These are phyloP conservation scores for Acacia pycnantha DNA, from an alignment of 331 rosid genomes.

Conservation along the genomic window DNA sequence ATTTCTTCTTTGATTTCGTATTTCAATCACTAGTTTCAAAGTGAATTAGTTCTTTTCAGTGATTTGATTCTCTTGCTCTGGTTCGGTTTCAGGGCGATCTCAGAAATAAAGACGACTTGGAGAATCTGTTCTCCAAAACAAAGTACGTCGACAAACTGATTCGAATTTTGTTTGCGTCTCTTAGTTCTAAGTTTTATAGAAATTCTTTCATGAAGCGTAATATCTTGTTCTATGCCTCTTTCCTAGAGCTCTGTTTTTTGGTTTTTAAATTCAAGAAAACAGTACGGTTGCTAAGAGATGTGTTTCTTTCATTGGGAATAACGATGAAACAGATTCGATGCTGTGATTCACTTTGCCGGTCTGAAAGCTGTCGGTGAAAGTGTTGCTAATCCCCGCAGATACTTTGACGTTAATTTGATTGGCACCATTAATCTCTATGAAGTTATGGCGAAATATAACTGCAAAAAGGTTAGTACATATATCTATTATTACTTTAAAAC, in stretches of 20 bases:
- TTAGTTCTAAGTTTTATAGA: neutral
- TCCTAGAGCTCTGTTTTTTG: too few species aligned
- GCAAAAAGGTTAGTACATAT: conserved; percentile 62
- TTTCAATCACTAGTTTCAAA: neutral
- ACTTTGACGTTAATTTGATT: conserved; percentile 64
- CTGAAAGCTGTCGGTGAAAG: conserved; percentile 91
- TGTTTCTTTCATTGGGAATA: neutral
- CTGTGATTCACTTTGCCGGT: conserved; percentile 91
- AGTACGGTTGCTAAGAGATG: neutral
- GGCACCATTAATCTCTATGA: conserved; percentile 86
- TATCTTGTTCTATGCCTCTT: neutral
- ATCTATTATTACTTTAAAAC: neutral
- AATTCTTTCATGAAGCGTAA: neutral
- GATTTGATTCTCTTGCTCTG: neutral
- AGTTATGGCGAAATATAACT: conserved; percentile 72
- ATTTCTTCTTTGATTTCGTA: neutral
- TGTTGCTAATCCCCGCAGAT: conserved; percentile 67
- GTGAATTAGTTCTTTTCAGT: neutral
- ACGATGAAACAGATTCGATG: conserved; percentile 65
- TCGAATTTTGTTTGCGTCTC: neutral
- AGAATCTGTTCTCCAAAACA: conserved; percentile 62
- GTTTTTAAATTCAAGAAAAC: neutral
- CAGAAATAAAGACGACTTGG: conserved; percentile 73
- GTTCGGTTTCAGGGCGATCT: conserved; percentile 67
- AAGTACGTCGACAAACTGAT: conserved; percentile 32